Conservation (phyloP, 108 stramenopile genomes). For the Poteriospumella lacustris region DNA sequence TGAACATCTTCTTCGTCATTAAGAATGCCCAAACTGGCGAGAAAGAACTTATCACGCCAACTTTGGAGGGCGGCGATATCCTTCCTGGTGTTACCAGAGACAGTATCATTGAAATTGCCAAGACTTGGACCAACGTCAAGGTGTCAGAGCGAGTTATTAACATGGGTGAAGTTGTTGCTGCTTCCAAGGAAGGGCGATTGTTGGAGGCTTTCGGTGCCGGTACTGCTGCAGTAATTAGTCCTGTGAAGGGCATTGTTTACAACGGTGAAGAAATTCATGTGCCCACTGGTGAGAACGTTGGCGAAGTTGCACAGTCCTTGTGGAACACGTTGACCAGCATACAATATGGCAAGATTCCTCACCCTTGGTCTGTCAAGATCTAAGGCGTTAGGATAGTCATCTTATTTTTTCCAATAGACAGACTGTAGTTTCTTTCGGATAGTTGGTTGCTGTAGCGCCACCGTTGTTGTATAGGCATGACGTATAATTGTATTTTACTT, state of each 20-base stretch:
- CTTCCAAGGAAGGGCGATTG: conserved; percentile 66
- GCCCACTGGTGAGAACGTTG: conserved; percentile 55
- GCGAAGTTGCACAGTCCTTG: conserved; percentile 66
- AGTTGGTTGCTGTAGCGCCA: too few relatives aligned
- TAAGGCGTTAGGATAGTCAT: neutral
- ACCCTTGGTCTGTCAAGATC: conserved; percentile 45
- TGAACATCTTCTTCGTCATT: conserved; percentile 89
- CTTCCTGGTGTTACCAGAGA: conserved; percentile 85
- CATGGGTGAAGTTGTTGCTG: conserved; percentile 71
- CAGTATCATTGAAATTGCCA: conserved; percentile 69
- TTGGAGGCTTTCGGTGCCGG: conserved; percentile 90
- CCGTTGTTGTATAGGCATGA: too few relatives aligned
- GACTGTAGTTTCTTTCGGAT: too few relatives aligned
- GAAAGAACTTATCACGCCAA: conserved; percentile 80
- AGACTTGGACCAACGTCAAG: conserved; percentile 50
- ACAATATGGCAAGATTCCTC: conserved; percentile 71
- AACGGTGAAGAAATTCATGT: conserved; percentile 62
- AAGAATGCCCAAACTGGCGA: conserved; percentile 48
- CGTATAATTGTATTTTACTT: too few relatives aligned
- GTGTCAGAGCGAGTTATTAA: conserved; percentile 62
- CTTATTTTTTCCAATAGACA: too few relatives aligned
- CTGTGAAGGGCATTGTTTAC: conserved; percentile 72
- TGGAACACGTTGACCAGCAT: conserved; percentile 80
- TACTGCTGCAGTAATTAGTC: conserved; percentile 90
- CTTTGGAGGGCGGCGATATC: conserved; percentile 81